A percentile compares a stretch with the other conserved stretches of the same genome.
Evolutionary conservation across 176 grass and related monocot genomes (phyloP).

Genomic region (Musa acuminata): DNA sequence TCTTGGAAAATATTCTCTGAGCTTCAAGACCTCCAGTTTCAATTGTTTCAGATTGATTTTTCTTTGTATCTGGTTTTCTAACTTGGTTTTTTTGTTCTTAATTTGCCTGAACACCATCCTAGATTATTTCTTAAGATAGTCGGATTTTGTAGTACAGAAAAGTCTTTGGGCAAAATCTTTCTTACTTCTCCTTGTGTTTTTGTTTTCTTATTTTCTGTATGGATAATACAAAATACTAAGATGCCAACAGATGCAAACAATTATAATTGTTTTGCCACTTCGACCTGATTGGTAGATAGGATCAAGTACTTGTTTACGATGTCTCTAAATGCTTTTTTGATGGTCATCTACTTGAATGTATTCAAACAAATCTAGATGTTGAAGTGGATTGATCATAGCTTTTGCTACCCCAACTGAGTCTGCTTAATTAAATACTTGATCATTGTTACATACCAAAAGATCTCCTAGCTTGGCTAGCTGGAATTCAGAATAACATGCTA

Average conservation of each 20-base stretch:
- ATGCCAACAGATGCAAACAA: neutral
- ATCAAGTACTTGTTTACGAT: neutral
- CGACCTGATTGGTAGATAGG: neutral
- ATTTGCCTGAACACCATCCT: no score
- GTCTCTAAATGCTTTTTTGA: neutral
- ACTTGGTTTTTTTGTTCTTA: no score
- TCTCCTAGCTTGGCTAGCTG: neutral
- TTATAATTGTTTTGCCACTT: neutral
- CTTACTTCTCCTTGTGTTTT: no score
- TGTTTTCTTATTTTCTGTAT: no score
- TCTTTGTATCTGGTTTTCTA: no score
- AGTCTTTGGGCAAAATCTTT: no score
- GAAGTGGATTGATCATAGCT: neutral
- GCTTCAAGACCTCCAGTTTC: constrained; percentile 3
- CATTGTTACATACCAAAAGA: neutral
- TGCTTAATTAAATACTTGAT: neutral
- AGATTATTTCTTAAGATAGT: no score
- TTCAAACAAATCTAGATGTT: neutral
- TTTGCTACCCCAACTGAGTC: neutral
- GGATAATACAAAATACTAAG: neutral
- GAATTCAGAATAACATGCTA: neutral
- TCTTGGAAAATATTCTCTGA: no score
- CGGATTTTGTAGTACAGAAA: no score
- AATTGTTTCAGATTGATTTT: no score
- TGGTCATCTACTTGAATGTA: neutral